Base-by-base conservation (phyloP, 2,329 filamentous ascomycete genomes). In the Colletotrichum eleusines region DNA sequence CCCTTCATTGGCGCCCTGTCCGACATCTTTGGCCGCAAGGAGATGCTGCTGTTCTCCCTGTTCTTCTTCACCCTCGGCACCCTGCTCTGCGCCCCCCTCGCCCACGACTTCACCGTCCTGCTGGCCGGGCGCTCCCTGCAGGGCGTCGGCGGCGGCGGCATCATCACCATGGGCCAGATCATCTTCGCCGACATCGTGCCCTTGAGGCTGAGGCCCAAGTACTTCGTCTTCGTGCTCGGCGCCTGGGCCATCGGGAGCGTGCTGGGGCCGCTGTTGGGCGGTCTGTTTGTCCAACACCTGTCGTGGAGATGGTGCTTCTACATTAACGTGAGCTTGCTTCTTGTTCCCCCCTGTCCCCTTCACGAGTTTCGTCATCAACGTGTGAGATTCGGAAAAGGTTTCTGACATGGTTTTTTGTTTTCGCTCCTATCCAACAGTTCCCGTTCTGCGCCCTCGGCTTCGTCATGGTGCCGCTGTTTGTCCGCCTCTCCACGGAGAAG, bases 141-240 rank as follows among this genome's bases (percentile, higher is more conserved):
- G 26, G 71, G 71, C 14, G 60, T 73, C 35, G 71, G 71, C 5
- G 71, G 71, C 40, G 71, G 71, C 12, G 71, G 71, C 20, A 68
- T 73, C 54, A 69, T 72, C 38, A 57, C 69, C 0, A 68, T 73
- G 63, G 63, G 58, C 18, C 69, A 63, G 46, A 57, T 73, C 38
- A 72, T 73, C 33, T 62, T 54, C 26, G 55, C 72, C 12, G 69
- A 73, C 12, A 69, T 73, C 16, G 48, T 57, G 18, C 58, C 65
- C 3, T 20, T 68, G 26, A 40, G 59, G 23, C 33, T 44, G 38
- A 16, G 65, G 26, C 58, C 65, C 16, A 68, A 68, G 16, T 68
- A 68, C 23, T 71, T 40, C 46, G 33, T 14, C 23, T 71, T 44
- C 44, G 42, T 59, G 20, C 67, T 31, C n/a, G 26, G 20, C 50